Percentiles rank a stretch among this genome's conserved stretches.
phyloP scores from a whole-genome alignment of 176 grass and related monocot species.

The Rhynchospora tenuis region DNA sequence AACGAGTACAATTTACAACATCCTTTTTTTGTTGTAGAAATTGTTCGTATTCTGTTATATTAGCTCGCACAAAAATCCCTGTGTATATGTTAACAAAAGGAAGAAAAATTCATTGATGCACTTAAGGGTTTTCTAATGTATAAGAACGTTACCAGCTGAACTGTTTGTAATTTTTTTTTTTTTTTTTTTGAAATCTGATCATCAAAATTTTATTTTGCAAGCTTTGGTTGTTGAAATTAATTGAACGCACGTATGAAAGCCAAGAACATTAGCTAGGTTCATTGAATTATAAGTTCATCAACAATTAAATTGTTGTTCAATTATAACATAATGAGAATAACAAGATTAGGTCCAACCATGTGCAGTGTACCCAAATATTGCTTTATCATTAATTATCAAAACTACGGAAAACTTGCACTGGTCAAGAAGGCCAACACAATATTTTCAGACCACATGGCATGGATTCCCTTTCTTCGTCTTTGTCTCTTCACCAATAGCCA shows the following conservation, averaged over 20 bases:
- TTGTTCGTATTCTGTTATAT: no score
- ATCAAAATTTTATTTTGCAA: not conserved
- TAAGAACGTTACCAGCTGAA: not conserved
- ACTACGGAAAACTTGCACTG: slow-evolving; percentile 6
- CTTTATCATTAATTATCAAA: slow-evolving; percentile 3
- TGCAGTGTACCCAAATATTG: slow-evolving; percentile 12
- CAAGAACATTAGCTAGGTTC: slow-evolving; percentile 14
- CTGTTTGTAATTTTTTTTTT: not conserved
- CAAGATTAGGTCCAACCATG: slow-evolving; percentile 21
- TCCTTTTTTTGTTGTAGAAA: no score
- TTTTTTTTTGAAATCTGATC: not conserved
- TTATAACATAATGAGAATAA: slow-evolving; percentile 11
- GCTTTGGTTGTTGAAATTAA: not conserved
- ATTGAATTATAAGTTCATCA: slow-evolving; percentile 12
- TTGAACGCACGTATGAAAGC: not conserved
- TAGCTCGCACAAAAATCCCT: no score
- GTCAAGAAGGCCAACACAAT: slow-evolving; percentile 22
- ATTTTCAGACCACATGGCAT: slow-evolving; percentile 15
- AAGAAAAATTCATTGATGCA: not conserved
- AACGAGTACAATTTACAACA: no score
- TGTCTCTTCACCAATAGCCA: slow-evolving; percentile 21
- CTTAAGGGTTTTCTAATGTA: not conserved
- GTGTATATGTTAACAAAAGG: no score
- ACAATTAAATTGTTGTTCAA: slow-evolving; percentile 2
- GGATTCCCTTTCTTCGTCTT: not conserved